Conservation (phyloP, 345 rosid genomes). For the Ceriops decandra region DNA sequence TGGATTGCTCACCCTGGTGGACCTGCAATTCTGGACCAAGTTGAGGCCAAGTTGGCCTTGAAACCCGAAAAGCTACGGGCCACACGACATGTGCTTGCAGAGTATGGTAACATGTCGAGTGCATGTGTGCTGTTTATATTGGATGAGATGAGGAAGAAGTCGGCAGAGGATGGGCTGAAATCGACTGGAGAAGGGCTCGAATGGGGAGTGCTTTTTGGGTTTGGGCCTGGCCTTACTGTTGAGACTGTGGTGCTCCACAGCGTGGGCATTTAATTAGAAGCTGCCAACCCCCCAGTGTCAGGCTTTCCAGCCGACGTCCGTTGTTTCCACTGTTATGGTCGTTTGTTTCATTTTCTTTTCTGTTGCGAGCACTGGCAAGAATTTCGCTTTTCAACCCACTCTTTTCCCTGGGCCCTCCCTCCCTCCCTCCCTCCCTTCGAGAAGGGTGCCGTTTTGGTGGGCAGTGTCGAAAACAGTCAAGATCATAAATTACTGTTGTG, state of each 20-base stretch:
- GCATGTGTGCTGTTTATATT: slow-evolving; percentile 72
- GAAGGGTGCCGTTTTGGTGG: too few species aligned
- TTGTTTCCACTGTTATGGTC: neutral
- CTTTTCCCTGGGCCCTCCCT: too few species aligned
- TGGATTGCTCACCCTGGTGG: slow-evolving; percentile 88
- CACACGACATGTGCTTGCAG: slow-evolving; percentile 55
- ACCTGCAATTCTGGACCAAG: slow-evolving; percentile 58
- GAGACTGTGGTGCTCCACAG: slow-evolving; percentile 78
- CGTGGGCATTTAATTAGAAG: neutral
- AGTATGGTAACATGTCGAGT: slow-evolving; percentile 81
- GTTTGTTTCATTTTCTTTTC: neutral
- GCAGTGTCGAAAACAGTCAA: too few species aligned
- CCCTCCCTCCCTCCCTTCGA: too few species aligned
- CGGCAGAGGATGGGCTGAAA: slow-evolving; percentile 42
- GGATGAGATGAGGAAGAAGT: slow-evolving; percentile 73
- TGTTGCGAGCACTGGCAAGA: neutral
- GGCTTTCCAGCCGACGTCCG: too few species aligned
- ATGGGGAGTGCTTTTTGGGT: slow-evolving; percentile 87
- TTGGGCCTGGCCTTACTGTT: slow-evolving; percentile 81
- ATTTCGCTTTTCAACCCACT: too few species aligned
- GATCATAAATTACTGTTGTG: too few species aligned
- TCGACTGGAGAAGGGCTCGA: slow-evolving; percentile 79
- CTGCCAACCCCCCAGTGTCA: too few species aligned
- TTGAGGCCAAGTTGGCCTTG: slow-evolving; percentile 52
- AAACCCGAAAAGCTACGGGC: slow-evolving; percentile 52